Conservation (phyloP, 805 yeast species). For the Saccharomycopsis malanga region DNA sequence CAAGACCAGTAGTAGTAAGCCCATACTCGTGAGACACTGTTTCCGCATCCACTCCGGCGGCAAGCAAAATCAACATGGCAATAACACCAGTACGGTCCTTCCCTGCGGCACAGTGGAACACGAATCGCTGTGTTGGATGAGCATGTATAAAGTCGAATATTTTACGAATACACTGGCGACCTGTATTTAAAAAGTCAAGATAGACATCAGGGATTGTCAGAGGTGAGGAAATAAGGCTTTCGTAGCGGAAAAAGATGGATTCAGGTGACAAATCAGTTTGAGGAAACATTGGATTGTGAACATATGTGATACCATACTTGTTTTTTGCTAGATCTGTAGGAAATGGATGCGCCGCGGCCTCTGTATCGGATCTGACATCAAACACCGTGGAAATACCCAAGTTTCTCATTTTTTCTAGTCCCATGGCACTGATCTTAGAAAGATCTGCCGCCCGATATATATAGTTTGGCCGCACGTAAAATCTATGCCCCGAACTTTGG, state of each 20-base stretch:
- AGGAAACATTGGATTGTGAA: conserved; percentile 19
- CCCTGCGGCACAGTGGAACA: conserved; percentile 80
- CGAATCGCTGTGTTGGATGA: conserved; percentile 38
- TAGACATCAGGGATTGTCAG: conserved; percentile 59
- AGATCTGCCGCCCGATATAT: conserved; percentile 62
- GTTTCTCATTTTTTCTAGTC: conserved; percentile 34
- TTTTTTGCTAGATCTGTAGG: not conserved
- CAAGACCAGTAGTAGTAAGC: conserved; percentile 58
- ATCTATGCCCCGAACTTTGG: not conserved
- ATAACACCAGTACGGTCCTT: conserved; percentile 79
- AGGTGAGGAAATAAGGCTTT: conserved; percentile 50
- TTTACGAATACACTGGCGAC: conserved; percentile 39
- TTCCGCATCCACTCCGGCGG: conserved; percentile 59
- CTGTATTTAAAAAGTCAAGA: conserved; percentile 46
- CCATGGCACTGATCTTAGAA: conserved; percentile 43
- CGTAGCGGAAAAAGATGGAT: conserved; percentile 48
- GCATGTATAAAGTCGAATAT: conserved; percentile 55
- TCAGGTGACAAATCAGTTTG: conserved; percentile 56
- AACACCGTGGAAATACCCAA: conserved; percentile 46
- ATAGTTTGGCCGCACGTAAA: conserved; percentile 44
- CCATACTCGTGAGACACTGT: conserved; percentile 72
- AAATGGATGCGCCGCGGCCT: conserved; percentile 34
- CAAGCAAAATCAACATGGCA: conserved; percentile 55
- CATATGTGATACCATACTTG: conserved; percentile 4
- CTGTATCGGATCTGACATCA: conserved; percentile 62